A percentile compares a stretch with the other conserved stretches of the same genome.
Conservation (phyloP, 805 yeast genomes). For the Saccharomycopsis sp. region DNA sequence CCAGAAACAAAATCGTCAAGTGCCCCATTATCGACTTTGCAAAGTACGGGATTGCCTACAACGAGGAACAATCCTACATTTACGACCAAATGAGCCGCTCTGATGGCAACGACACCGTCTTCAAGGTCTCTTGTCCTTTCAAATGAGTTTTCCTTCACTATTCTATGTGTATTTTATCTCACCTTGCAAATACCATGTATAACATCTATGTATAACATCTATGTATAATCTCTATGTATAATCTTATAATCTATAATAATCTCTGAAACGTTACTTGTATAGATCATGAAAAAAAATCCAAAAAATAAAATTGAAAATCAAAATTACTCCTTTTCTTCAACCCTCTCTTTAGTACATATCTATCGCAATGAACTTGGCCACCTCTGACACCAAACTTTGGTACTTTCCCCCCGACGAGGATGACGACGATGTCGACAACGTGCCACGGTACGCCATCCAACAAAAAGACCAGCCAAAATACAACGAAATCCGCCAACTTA, state of each 20-base stretch:
- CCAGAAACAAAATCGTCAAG: conserved; percentile 15
- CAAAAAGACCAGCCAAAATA: background rate
- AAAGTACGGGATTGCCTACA: conserved; percentile 15
- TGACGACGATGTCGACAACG: conserved; percentile 24
- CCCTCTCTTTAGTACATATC: no score
- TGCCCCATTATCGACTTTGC: conserved; percentile 19
- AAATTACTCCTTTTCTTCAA: no score
- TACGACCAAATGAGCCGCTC: background rate
- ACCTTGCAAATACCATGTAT: no score
- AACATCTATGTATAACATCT: no score
- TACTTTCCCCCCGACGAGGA: conserved; percentile 26
- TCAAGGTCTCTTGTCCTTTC: conserved; percentile 7
- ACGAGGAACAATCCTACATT: no score
- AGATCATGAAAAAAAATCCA: background rate
- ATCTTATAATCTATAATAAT: no score
- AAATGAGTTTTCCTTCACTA: no score
- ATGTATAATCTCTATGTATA: no score
- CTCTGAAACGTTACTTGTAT: background rate
- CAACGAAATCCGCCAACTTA: conserved; percentile 10
- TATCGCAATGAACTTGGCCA: conserved; percentile 21
- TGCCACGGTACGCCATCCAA: conserved; percentile 21
- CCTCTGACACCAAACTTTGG: conserved; percentile 21
- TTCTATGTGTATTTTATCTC: no score
- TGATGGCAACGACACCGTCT: background rate
- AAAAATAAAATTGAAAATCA: background rate